Evolutionary conservation across 768 basidiomycete genomes (phyloP).

Genomic region (Mycena maculata): DNA sequence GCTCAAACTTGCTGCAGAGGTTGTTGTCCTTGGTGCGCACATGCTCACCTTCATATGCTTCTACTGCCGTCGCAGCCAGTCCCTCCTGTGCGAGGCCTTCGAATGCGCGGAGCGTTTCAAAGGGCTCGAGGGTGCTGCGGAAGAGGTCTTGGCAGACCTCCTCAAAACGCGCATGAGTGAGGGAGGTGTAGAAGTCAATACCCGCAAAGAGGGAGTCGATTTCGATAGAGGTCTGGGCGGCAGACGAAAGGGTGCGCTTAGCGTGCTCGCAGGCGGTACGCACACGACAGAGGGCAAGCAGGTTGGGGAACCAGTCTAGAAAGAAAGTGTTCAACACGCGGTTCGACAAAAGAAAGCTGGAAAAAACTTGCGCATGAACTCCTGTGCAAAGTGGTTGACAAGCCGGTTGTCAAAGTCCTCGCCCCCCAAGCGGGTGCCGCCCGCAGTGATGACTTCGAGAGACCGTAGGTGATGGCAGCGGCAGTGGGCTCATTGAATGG

Average conservation of each 20-base stretch:
- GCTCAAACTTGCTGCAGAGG: conserved; percentile 97
- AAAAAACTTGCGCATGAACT: conserved; percentile 88
- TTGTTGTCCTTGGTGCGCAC: conserved; percentile 99
- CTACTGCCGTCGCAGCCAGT: no score
- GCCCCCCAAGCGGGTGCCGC: conserved; percentile 98
- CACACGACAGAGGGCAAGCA: conserved; percentile 97
- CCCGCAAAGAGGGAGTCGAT: conserved; percentile 98
- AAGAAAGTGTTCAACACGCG: conserved; percentile 23
- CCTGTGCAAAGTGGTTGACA: no score
- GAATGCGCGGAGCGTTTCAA: no score
- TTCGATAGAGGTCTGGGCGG: conserved; percentile 95
- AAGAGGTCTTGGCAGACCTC: conserved; percentile 96
- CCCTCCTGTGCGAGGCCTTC: no score
- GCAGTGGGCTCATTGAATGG: conserved; percentile 99
- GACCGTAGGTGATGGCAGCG: conserved; percentile 97
- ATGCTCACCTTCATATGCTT: conserved; percentile 98
- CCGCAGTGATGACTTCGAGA: conserved; percentile 97
- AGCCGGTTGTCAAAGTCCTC: no score
- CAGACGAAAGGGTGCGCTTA: conserved; percentile 97
- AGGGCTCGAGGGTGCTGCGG: no score
- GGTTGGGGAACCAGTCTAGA: conserved; percentile 86
- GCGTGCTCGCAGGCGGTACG: no score
- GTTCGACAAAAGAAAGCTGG: neutral
- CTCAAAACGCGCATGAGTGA: conserved; percentile 98
- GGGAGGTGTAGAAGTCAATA: conserved; percentile 97